Conservation (phyloP, 441 rosid species). For the Croton setiger region DNA sequence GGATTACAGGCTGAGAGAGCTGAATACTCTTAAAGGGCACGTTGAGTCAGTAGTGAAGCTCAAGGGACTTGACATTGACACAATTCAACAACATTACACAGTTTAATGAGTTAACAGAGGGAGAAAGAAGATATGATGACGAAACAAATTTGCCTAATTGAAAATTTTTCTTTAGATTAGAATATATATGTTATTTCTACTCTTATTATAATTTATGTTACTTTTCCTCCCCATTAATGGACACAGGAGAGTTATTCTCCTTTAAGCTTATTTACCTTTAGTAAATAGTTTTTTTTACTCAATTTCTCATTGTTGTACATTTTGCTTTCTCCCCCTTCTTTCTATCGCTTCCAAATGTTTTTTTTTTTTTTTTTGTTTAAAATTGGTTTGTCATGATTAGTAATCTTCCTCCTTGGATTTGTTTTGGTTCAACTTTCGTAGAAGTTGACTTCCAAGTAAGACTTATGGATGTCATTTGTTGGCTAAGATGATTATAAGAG, state of each 20-base stretch:
- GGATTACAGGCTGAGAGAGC: slow-evolving; percentile 66
- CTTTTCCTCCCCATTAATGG: background rate
- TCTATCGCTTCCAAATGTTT: background rate
- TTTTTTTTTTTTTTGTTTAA: no score
- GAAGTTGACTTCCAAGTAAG: no score
- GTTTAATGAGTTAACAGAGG: slow-evolving; percentile 30
- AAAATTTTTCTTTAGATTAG: slow-evolving; percentile 19
- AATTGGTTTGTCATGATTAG: no score
- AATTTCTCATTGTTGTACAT: background rate
- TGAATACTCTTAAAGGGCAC: slow-evolving; percentile 63
- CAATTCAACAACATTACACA: slow-evolving; percentile 80
- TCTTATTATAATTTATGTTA: slow-evolving; percentile 2
- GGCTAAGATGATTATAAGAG: no score
- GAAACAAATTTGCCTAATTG: slow-evolving; percentile 16
- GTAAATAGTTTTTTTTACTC: background rate
- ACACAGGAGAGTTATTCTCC: slow-evolving; percentile 14
- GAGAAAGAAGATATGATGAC: slow-evolving; percentile 23
- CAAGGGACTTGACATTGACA: slow-evolving; percentile 74
- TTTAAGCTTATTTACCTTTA: background rate
- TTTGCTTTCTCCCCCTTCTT: background rate
- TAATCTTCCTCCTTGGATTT: no score
- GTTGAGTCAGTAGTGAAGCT: slow-evolving; percentile 83
- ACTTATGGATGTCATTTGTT: no score
- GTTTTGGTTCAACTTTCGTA: no score
- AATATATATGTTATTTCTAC: background rate